These are phyloP conservation scores for Plasmodium yoelii DNA, from an alignment of 169 alveolate species.

Conservation along the genomic window DNA sequence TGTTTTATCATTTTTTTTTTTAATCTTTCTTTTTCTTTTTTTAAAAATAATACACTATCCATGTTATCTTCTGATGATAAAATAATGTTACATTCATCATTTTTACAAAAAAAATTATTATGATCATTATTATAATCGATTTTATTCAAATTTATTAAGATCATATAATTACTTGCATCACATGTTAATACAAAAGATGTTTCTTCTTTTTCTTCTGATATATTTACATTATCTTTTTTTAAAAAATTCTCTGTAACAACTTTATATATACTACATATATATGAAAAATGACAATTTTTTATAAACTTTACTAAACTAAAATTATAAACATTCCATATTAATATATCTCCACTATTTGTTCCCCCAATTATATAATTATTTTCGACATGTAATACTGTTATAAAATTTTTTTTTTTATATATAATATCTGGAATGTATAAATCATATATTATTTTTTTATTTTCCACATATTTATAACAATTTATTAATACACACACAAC, in stretches of 20 bases:
- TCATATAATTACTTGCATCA: conserved; percentile 44
- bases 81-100: conserved; percentile 51
- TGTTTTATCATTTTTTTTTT: background rate
- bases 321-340: conserved; percentile 43
- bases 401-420: conserved; percentile 12
- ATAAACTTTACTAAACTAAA: conserved; percentile 27
- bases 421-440: background rate
- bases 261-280: conserved; percentile 60
- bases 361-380: conserved; percentile 45
- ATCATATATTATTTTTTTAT: conserved; percentile 24
- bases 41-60: background rate
- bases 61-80: conserved; percentile 37
- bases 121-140: conserved; percentile 12
- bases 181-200: conserved; percentile 37
- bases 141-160: conserved; percentile 32
- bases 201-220: background rate
- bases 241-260: conserved; percentile 42
- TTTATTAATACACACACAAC: conserved; percentile 54
- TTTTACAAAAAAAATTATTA: conserved; percentile 44
- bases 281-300: conserved; percentile 49
- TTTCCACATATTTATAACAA: conserved; percentile 6
- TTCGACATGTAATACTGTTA: conserved; percentile 39
- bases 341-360: conserved; percentile 42
- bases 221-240: background rate
- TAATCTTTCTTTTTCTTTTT: background rate